These are phyloP conservation scores for Glomus cerebriforme DNA, from an alignment of 192 early-diverging fungal species.

Conservation along the genomic window DNA sequence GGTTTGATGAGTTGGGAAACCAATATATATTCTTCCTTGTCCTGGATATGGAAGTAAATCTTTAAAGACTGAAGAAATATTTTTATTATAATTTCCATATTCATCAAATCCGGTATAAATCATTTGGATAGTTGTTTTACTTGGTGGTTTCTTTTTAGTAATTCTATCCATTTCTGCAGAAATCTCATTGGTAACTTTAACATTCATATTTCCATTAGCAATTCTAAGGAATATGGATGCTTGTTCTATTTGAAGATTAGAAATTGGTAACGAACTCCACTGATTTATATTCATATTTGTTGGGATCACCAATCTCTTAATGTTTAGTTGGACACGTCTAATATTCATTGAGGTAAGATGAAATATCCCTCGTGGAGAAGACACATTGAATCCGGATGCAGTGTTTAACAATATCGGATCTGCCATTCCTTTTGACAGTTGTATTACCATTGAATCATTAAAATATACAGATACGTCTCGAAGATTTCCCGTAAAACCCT, in stretches of 20 bases:
- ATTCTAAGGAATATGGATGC: conserved; percentile 73
- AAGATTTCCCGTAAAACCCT: conserved; percentile 80
- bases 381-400: conserved; percentile 44
- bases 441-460: conserved; percentile 63
- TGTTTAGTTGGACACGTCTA: conserved; percentile 57
- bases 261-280: conserved; percentile 16
- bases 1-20: conserved; percentile 90
- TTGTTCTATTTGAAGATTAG: conserved; percentile 28
- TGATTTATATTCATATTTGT: conserved; percentile 11
- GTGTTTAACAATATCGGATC: conserved; percentile 65
- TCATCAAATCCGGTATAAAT: conserved; percentile 79
- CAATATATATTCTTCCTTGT: conserved; percentile 88
- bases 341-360: conserved; percentile 62
- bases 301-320: conserved; percentile 46
- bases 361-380: conserved; percentile 74
- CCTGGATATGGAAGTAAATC: conserved; percentile 71
- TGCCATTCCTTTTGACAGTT: conserved; percentile 64
- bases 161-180: conserved; percentile 82
- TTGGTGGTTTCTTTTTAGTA: conserved; percentile 86
- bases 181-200: conserved; percentile 56
- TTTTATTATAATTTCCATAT: conserved; percentile 39
- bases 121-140: conserved; percentile 66
- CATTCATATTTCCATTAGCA: conserved; percentile 61
- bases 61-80: conserved; percentile 60
- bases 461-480: conserved; percentile 65